Conservation (phyloP, 1,284 basidiomycete species). For the Somion occarium region DNA sequence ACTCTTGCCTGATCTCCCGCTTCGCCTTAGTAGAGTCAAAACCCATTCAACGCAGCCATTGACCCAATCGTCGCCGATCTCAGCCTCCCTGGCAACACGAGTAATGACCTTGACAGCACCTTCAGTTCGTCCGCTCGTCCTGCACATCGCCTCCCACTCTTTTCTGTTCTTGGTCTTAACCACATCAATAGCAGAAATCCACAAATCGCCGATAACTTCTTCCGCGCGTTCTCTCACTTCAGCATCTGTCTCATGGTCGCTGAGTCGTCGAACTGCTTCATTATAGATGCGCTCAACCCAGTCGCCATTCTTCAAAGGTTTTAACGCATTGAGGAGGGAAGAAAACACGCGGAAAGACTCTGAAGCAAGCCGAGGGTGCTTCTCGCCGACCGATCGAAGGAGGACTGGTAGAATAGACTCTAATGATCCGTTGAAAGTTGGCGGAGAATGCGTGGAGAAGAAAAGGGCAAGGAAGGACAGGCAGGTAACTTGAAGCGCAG, state of each 20-base stretch:
- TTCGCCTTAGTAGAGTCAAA: slow-evolving; percentile 74
- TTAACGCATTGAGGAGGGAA: slow-evolving; percentile 57
- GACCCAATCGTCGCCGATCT: slow-evolving; percentile 74
- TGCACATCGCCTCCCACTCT: slow-evolving; percentile 82
- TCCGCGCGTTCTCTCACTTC: slow-evolving; percentile 87
- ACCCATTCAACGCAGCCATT: slow-evolving; percentile 77
- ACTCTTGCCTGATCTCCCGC: slow-evolving; percentile 73
- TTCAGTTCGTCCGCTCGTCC: slow-evolving; percentile 68
- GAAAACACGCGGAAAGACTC: slow-evolving; percentile 84
- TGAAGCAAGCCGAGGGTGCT: slow-evolving; percentile 73
- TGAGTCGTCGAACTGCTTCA: slow-evolving; percentile 68
- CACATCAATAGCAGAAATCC: slow-evolving; percentile 81
- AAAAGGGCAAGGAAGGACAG: slow-evolving; percentile 84
- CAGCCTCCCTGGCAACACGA: slow-evolving; percentile 65
- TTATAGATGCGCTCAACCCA: slow-evolving; percentile 73
- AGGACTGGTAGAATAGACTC: slow-evolving; percentile 68
- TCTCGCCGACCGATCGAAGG: slow-evolving; percentile 65
- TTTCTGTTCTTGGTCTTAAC: slow-evolving; percentile 54
- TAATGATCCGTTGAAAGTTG: slow-evolving; percentile 60
- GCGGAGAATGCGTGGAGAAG: slow-evolving; percentile 76
- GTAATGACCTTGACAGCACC: slow-evolving; percentile 70
- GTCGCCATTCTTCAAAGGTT: slow-evolving; percentile 53
- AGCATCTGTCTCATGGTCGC: slow-evolving; percentile 82
- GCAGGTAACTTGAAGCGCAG: slow-evolving; percentile 74
- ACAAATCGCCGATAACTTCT: slow-evolving; percentile 78